Conservation (phyloP, 495 filamentous ascomycete species). For the Pyrenula aspistea region DNA sequence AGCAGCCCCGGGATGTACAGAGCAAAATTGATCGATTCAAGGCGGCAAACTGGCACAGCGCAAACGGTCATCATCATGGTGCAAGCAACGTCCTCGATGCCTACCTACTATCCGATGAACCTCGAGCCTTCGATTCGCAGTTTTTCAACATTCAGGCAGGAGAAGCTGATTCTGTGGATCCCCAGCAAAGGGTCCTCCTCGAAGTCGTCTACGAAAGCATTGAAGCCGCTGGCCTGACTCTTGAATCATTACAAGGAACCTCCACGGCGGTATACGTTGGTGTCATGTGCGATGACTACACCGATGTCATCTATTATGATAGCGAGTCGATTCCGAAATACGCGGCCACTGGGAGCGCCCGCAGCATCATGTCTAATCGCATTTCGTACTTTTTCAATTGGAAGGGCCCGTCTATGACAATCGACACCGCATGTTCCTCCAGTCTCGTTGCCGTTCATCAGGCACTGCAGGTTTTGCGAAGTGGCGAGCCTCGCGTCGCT, state of each 20-base stretch:
- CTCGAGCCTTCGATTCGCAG: conserved; percentile 29
- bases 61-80: conserved; percentile 12
- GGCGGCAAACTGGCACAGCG: conserved; percentile 15
- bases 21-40: conserved; percentile 8
- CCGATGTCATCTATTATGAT: conserved; percentile 26
- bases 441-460: conserved; percentile 18
- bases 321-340: conserved; percentile 26
- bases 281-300: conserved; percentile 31
- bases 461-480: conserved; percentile 12
- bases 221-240: conserved; percentile 18
- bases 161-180: conserved; percentile 38
- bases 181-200: background rate
- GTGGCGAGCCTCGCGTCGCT: conserved; percentile 18
- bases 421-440: conserved; percentile 29
- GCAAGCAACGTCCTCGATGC: conserved; percentile 26
- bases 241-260: conserved; percentile 2
- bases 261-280: conserved; percentile 29
- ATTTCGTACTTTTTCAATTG: conserved; percentile 25
- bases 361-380: conserved; percentile 23
- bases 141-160: conserved; percentile 12
- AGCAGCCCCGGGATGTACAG: background rate
- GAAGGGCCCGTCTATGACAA: conserved; percentile 14
- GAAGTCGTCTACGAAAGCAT: conserved; percentile 21
- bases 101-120: conserved; percentile 32
- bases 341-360: conserved; percentile 32